phyloP scores from a whole-genome alignment of 768 basidiomycete genomes.

The Boletales sp. region DNA sequence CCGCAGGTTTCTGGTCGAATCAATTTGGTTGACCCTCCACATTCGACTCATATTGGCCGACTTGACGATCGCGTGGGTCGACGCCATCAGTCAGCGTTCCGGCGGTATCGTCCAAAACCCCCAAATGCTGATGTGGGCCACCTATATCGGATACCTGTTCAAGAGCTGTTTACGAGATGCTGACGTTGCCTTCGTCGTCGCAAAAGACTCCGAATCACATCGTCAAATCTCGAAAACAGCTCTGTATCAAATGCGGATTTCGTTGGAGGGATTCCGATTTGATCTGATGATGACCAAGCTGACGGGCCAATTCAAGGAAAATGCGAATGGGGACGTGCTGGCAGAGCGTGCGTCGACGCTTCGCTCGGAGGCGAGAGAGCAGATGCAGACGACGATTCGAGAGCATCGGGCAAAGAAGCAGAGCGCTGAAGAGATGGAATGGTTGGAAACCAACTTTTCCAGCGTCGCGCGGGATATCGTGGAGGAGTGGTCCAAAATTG shows the following conservation, averaged over 20 bases:
- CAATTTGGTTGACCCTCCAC: constrained; percentile 51
- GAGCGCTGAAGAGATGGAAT: constrained; percentile 24
- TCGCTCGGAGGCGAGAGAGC: neutral
- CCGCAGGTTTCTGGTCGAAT: constrained; percentile 57
- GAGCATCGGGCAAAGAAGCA: constrained; percentile 24
- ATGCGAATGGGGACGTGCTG: constrained; percentile 17
- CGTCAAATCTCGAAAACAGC: constrained; percentile 48
- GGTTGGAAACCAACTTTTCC: constrained; percentile 44
- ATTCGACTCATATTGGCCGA: constrained; percentile 50
- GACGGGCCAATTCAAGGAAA: constrained; percentile 13
- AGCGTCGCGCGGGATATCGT: constrained; percentile 35
- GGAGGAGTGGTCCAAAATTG: constrained; percentile 46
- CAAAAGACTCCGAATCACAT: constrained; percentile 46
- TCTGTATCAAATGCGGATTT: constrained; percentile 42
- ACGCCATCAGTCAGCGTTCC: constrained; percentile 24
- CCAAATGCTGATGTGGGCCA: constrained; percentile 44
- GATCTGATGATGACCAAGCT: constrained; percentile 34
- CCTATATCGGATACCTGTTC: constrained; percentile 45
- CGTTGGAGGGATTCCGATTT: constrained; percentile 51
- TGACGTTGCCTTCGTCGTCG: constrained; percentile 42
- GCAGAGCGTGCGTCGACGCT: constrained; percentile 17
- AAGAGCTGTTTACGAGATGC: constrained; percentile 46
- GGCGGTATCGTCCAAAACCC: constrained; percentile 10
- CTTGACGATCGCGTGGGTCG: constrained; percentile 41
- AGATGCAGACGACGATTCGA: constrained; percentile 2